Evolutionary conservation across 2,329 filamentous ascomycete genomes (phyloP), one percentile per base, ranked within the genome.

Genomic region (Neofusicoccum cordaticola): DNA sequence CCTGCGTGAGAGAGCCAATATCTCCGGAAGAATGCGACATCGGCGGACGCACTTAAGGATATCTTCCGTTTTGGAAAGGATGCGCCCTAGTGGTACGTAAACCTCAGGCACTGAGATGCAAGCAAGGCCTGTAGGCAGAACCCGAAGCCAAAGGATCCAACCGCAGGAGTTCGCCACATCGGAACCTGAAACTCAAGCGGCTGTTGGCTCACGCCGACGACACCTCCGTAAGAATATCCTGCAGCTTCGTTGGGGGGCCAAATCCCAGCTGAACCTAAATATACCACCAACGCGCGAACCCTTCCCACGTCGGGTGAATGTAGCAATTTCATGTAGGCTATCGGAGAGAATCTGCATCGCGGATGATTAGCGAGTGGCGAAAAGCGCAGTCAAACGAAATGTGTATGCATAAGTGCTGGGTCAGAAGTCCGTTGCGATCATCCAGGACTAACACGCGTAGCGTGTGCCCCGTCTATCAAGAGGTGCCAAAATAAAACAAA

Each of bases 401-500:
- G 5, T 11, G 39, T 37, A 47, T 47, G 31, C 37, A 15, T 60
- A 35, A 31, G 56, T 60, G 56, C 56, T 60, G 31, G 27, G 47
- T 93, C 90, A 93, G 90, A 47, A 92, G 90, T 92, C 89, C 89
- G 82, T 82, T 90, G 83, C 86, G 90, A 91, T 92, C 90, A 93
- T 51, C 84, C 56, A 37, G 39, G 15, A 83, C 88, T 62, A 62
- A 31, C n/a, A 61, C 53, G 53, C 42, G 9, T 27, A n/a, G 58
- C 58, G 22, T 17, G 15, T 48, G 31, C 13, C 17, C 45, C 58
- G 51, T 95, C 89, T 91, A 87, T 92, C 92, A 95, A 96, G 93
- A 96, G 93, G 92, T 96, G 93, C 92, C 92, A 96, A 91, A 96
- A 93, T 15, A 90, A 73, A 82, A 82, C 44, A 50, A 31, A 62